Percentiles rank a stretch among this genome's conserved stretches.
These are phyloP conservation scores for Hevea brasiliensis DNA, from an alignment of 345 rosid species.

Conservation along the genomic window DNA sequence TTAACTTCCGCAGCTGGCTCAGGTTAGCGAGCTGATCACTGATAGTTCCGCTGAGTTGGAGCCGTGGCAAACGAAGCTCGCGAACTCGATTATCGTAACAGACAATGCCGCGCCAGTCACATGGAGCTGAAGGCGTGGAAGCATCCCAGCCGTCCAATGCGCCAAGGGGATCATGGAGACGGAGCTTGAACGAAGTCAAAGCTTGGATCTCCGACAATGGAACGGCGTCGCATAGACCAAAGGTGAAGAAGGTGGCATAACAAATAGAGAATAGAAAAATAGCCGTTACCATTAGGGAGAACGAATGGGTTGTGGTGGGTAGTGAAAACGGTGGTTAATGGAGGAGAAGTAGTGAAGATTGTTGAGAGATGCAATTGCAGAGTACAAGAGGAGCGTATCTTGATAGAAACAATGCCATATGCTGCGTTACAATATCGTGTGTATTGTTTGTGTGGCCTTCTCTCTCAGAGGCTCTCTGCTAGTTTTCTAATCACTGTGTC, in stretches of 20 bases:
- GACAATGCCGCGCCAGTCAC: constrained; percentile 82
- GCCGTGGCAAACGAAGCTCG: constrained; percentile 72
- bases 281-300: constrained; percentile 49
- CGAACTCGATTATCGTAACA: constrained; percentile 56
- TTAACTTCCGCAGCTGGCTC: constrained; percentile 67
- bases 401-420: constrained; percentile 40
- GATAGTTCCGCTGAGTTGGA: constrained; percentile 61
- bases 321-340: background rate
- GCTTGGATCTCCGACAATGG: constrained; percentile 48
- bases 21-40: constrained; percentile 47
- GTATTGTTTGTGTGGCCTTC: background rate
- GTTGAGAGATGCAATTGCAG: constrained; percentile 1
- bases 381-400: constrained; percentile 33
- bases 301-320: background rate
- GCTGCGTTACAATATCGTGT: constrained; percentile 18
- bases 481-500: background rate
- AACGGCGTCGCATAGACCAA: constrained; percentile 22
- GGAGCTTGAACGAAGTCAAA: constrained; percentile 52
- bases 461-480: background rate
- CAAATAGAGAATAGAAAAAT: constrained; percentile 40
- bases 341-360: background rate
- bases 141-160: constrained; percentile 61
- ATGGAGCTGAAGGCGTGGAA: constrained; percentile 65
- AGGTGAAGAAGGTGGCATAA: constrained; percentile 14
- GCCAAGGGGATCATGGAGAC: constrained; percentile 64